Conservation (phyloP, 2,329 filamentous ascomycete species). For the Orbilia ellipsospora region DNA sequence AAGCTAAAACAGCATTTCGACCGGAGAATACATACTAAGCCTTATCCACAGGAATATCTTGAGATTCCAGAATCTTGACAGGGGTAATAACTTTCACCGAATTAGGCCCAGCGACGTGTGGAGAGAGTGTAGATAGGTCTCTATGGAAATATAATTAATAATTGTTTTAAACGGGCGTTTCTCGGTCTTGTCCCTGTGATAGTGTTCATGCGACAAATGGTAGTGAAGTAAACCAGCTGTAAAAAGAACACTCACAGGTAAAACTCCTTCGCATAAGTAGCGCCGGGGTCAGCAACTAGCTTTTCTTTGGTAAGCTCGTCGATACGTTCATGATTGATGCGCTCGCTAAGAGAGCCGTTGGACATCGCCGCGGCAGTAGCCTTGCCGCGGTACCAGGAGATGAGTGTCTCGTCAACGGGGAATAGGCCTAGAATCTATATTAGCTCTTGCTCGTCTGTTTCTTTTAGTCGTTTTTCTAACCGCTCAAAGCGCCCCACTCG, state of each 20-base stretch:
- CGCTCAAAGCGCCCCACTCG: slow-evolving; percentile 80
- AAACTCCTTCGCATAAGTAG: slow-evolving; percentile 83
- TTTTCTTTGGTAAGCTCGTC: slow-evolving; percentile 75
- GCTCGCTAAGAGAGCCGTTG: slow-evolving; percentile 83
- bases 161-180: no score
- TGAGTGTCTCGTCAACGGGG: slow-evolving; percentile 73
- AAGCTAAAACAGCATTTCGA: no score
- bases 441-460: no score
- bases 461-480: slow-evolving; percentile 58
- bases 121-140: slow-evolving; percentile 83
- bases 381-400: not conserved
- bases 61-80: slow-evolving; percentile 75
- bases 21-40: slow-evolving; percentile 69
- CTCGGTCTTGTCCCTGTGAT: no score
- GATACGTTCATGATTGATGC: slow-evolving; percentile 85
- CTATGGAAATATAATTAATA: slow-evolving; percentile 64
- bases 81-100: slow-evolving; percentile 89
- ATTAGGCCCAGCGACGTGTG: slow-evolving; percentile 87
- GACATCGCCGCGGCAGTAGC: slow-evolving; percentile 83
- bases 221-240: no score
- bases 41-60: slow-evolving; percentile 82
- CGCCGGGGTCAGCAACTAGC: slow-evolving; percentile 79
- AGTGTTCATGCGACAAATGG: no score
- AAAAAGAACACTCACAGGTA: slow-evolving; percentile 60
- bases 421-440: slow-evolving; percentile 67